Evolutionary conservation across 2,329 filamentous ascomycete species (phyloP), one percentile per base, ranked within the genome.

Genomic region (Ceratocystis papillata): DNA sequence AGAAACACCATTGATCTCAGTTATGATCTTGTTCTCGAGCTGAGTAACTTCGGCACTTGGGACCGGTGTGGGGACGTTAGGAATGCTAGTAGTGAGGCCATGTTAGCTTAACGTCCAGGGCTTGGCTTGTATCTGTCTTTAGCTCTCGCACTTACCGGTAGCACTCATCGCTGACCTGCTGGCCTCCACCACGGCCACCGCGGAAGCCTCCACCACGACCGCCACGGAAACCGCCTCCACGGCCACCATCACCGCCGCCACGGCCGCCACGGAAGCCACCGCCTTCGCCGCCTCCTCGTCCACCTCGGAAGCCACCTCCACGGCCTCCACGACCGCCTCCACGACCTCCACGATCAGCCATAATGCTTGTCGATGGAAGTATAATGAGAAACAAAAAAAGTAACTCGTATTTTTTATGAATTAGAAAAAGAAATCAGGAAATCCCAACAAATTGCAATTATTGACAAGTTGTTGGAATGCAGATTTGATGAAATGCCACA

Each of bases 1-100:
- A 22, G 48, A 12, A 25, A 53, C 48, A 15, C 48, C 48, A 25
- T 53, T 53, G 48, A 69, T 2, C 72, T 71, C 1, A 10, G 69
- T 65, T 37, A 73, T 69, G 5, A 80, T 72, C 5, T 74, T 70
- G 64, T 81, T 69, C 67, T 81, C 79, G 0, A 81, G 73, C 22
- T 74, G 63, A 0, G 71, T 71, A 37, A 77, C 69, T 10, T 67
- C 41, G 20, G 69, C 25, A 48, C 77, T 74, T 1, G 72, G 72
- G 2, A 61, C 65, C 1, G 71, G 69, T 25, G 69, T 66, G 33
- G 66, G 64, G n/a, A 15, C 41, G 53, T 66, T 65, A 22, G 63
- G 57, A 28, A 65, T 61, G 45, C 69, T 67, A 62, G 37, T 15
- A 41, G 37, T 15, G 2, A 66, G 44, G 3, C 70, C 71, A 60